Evolutionary conservation across 352 stramenopile species (phyloP), one percentile per base, ranked within the genome.

Genomic region (Thalassiosira hispida): DNA sequence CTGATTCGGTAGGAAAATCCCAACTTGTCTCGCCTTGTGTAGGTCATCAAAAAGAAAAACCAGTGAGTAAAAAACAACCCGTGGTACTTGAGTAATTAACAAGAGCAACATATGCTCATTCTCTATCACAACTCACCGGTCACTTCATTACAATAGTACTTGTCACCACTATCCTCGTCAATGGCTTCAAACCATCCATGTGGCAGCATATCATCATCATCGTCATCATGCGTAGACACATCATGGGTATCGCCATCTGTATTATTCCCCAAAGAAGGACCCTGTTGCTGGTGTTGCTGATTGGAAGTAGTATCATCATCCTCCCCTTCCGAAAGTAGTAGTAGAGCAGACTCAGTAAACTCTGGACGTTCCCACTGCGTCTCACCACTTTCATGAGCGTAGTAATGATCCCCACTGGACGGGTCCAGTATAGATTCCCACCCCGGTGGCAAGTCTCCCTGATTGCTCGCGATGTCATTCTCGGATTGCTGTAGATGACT

Each of bases 131-230:
- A n/a, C n/a, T n/a, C n/a, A n/a, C n/a, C 31, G 33, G 46, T 76
- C 20, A 38, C 44, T 61, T 65, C 56, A 47, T 83, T 83, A 46
- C 51, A 83, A 31, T 76, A 83, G 52, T 83, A 83, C 16, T 52
- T 20, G 18, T 56, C 52, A 20, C 69, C 75, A 7, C 46, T 72
- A 47, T 33, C 52, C 57, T 67, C 40, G n/a, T 79, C 70, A 11
- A 79, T 20, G 35, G 49, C 52, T 38, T 47, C 59, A 31, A 62
- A 49, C 68, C 68, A 77, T 22, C 47, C 56, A 53, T 40, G 16
- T 53, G 53, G 66, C 1, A 76, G 57, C n/a, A 47, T 27, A 59
- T 70, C 33, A 47, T n/a, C 35, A 27, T 53, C 33, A 22, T 38
- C 33, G 22, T 38, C 27, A 9, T 46, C 25, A 20, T 9, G n/a